Evolutionary conservation across 2,329 filamentous ascomycete genomes (phyloP).

Genomic region (Metarhizium guizhouense): DNA sequence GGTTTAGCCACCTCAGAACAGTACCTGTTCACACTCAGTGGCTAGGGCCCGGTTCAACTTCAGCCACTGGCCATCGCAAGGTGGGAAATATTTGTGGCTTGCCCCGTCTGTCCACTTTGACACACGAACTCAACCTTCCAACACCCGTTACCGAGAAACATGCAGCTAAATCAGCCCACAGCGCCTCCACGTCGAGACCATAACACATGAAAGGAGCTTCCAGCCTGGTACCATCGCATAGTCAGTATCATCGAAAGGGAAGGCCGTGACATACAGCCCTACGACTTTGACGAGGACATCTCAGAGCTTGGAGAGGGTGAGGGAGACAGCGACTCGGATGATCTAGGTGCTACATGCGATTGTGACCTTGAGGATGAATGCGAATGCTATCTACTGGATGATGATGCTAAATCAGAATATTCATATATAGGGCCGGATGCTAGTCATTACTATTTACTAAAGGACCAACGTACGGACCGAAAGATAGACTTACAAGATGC

Average conservation of each 20-base stretch:
- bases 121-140: too few species aligned
- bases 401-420: background rate
- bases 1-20: too few species aligned
- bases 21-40: too few species aligned
- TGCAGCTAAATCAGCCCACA: too few species aligned
- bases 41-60: too few species aligned
- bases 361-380: background rate
- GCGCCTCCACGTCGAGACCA: too few species aligned
- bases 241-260: background rate
- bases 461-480: background rate
- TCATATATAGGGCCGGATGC: slow-evolving; percentile 2
- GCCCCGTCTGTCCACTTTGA: too few species aligned
- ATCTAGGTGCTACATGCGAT: background rate
- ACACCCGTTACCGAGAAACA: too few species aligned
- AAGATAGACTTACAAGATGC: slow-evolving; percentile 1
- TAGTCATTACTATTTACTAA: slow-evolving; percentile 1
- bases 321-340: background rate
- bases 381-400: background rate
- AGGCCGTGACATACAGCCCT: background rate
- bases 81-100: too few species aligned
- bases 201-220: background rate
- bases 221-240: background rate
- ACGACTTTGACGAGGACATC: slow-evolving; percentile 1
- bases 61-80: too few species aligned
- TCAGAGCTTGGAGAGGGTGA: background rate